Base-by-base conservation (phyloP, 305 asterid genomes). In the Ilex paraguariensis region DNA sequence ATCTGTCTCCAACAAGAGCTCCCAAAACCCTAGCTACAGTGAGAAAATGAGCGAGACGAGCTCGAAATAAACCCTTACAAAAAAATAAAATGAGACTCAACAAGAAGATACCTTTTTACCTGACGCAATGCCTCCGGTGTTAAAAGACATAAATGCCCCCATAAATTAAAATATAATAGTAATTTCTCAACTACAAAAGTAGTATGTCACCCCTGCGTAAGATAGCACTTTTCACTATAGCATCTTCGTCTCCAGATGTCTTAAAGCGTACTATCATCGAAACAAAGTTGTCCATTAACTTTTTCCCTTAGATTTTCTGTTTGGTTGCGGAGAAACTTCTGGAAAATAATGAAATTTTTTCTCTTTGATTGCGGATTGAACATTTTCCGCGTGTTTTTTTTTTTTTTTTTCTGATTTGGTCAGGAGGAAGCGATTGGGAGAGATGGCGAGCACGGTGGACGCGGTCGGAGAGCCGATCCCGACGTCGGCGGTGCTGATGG, bases 401-500 rank as follows among this genome's bases (percentile, higher is more conserved):
- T 17, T 5, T 4, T 52, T 10, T n/a, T 6, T 14, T 14, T 14
- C 6, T 16, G 13, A 49, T 49, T n/a, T 5, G 13, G 53, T 7
- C 7, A n/a, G 16, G 13, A 1, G 13, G 16, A n/a, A 49, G 53
- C 14, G 11, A 7, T 12, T 3, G 53, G 11, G 56, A 52, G 8
- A 15, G 72, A 89, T 86, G 95, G 85, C 70, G 30, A 67, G 82
- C 73, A 56, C 84, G 11, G 73, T 72, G 77, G 93, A 81, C 31
- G 82, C 79, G 0, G 72, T 67, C 8, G 95, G 94, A 56, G 80
- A 79, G 69, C 84, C 88, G 50, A 67, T 90, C 69, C 97, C 97
- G 3, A 75, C 94, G 33, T 90, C 97, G 10, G 80, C 97, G 3
- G 75, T 83, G 61, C 65, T 90, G 70, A 90, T 85, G 94, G 84